Base-by-base conservation (phyloP, 2,329 filamentous ascomycete species). In the Neopestalotiopsis sp. region DNA sequence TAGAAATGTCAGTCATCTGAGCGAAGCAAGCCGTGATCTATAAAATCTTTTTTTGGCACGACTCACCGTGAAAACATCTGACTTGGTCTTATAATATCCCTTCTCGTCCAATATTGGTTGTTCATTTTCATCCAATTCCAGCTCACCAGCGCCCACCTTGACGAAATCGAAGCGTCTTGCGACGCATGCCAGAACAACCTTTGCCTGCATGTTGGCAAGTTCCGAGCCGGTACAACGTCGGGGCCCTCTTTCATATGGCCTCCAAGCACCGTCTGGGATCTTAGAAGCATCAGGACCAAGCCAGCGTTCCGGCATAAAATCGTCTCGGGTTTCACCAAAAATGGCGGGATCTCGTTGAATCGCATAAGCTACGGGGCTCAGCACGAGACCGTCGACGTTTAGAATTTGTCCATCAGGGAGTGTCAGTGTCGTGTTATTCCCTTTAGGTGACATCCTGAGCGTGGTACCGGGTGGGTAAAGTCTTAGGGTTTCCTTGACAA, bases 231-330 rank as follows among this genome's bases (percentile, higher is more conserved):
- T 64, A 14, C 68, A 69, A n/a, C 34, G 40, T 32, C 68, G 3
- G 4, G 58, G 58, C 14, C 68, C 68, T 14, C 68, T 56, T 40
- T 69, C 68, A 30, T 63, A 69, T 24, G 84, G 79, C 12, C 84
- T 77, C 79, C 80, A 87, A 3, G 84, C 84, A 62, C 81, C 78
- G 3, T 45, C 60, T n/a, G 68, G 68, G 24, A 67, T 67, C 13
- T 56, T 64, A 17, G 49, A 49, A 2, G 7, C 56, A 3, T 70
- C 58, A 4, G 61, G 56, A 10, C 49, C 67, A 4, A 71, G 71
- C 73, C 74, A 78, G n/a, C 77, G 71, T 58, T 78, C 78, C 4
- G 77, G 76, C 1, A 69, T 72, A 64, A 66, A 78, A 72, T 57
- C 71, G 42, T 70, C 71, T 52, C 59, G 75, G 49, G 52, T 74